Evolutionary conservation across 2,329 filamentous ascomycete genomes (phyloP).

Genomic region (Penicillium sp.): DNA sequence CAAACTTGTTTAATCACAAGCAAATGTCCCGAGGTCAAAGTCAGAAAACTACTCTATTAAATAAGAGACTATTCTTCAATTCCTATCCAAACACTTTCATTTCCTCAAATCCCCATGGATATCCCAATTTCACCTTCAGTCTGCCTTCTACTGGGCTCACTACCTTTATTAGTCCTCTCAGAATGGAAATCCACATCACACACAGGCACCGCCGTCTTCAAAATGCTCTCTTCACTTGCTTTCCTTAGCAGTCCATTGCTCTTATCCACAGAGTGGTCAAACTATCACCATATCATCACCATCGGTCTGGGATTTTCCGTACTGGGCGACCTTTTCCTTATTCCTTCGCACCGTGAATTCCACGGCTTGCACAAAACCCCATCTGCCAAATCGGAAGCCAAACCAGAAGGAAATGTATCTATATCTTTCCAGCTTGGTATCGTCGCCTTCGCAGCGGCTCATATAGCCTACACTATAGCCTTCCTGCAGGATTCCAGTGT

Average conservation of each 20-base stretch:
- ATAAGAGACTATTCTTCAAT: too few species aligned
- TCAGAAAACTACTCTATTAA: too few species aligned
- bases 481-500: conserved; percentile 20
- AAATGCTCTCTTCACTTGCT: conserved; percentile 29
- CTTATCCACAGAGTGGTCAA: conserved; percentile 16
- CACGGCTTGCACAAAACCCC: conserved; percentile 3
- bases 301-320: conserved; percentile 26
- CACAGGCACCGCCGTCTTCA: conserved; percentile 27
- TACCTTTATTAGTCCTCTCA: conserved; percentile 27
- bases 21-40: too few species aligned
- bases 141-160: conserved; percentile 22
- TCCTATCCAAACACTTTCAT: not conserved
- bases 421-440: conserved; percentile 29
- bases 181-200: conserved; percentile 24
- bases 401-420: conserved; percentile 11
- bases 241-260: conserved; percentile 26
- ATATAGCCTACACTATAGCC: conserved; percentile 29
- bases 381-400: not conserved
- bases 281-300: conserved; percentile 20
- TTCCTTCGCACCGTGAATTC: conserved; percentile 26
- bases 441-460: conserved; percentile 28
- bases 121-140: conserved; percentile 6
- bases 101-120: not conserved
- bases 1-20: too few species aligned
- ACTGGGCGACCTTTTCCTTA: conserved; percentile 26